Conservation (phyloP, 257 asterid species). For the Linaria vulgaris region DNA sequence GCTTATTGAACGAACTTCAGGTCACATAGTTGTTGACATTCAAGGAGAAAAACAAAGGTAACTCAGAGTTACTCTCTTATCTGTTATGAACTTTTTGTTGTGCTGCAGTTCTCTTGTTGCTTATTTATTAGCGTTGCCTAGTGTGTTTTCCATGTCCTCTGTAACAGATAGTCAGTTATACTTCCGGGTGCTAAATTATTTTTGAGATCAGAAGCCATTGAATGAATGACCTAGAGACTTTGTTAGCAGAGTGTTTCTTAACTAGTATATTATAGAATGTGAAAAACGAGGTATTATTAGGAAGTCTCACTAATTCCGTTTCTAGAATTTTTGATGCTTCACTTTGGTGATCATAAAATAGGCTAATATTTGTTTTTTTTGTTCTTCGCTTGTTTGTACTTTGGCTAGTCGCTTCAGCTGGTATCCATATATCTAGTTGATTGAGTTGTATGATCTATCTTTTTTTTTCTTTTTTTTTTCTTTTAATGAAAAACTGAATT, state of each 20-base stretch:
- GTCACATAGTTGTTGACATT: slow-evolving; percentile 76
- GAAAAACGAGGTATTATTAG: slow-evolving; percentile 8
- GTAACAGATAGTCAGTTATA: slow-evolving; percentile 1
- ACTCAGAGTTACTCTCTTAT: slow-evolving; percentile 21
- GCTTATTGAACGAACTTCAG: slow-evolving; percentile 95
- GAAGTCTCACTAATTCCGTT: slow-evolving; percentile 18
- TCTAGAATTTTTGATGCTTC: neutral
- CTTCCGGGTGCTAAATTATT: slow-evolving; percentile 8
- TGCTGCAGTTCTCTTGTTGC: slow-evolving; percentile 7
- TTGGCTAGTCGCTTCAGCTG: slow-evolving; percentile 18
- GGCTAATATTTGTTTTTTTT: slow-evolving; percentile 7
- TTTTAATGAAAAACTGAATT: neutral
- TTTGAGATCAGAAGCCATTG: neutral
- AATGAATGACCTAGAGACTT: slow-evolving; percentile 14
- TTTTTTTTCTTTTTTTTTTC: slow-evolving; percentile 1
- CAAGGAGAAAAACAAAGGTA: slow-evolving; percentile 94
- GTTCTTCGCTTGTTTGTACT: neutral
- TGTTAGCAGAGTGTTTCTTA: neutral
- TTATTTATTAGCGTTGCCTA: neutral
- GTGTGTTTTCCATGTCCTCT: slow-evolving; percentile 5
- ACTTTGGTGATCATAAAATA: slow-evolving; percentile 1
- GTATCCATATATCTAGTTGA: neutral
- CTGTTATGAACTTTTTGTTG: slow-evolving; percentile 10
- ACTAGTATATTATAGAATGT: neutral
- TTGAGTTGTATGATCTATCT: neutral